Evolutionary conservation across 2,329 filamentous ascomycete species (phyloP), one percentile per base, ranked within the genome.

Genomic region (Ophiosphaerella korrae): DNA sequence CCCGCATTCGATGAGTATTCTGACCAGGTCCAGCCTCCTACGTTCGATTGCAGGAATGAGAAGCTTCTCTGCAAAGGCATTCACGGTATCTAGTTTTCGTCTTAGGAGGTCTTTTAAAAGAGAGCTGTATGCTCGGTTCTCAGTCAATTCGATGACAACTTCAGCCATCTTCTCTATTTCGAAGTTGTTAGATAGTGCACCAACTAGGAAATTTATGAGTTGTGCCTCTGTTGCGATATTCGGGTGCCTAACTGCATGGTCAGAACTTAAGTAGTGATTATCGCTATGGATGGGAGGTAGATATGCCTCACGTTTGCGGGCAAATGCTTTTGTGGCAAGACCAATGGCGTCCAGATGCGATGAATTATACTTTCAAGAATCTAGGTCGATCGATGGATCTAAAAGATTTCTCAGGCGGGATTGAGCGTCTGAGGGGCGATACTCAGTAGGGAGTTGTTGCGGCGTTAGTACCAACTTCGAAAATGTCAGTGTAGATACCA

Each of bases 1-100:
- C 9, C 50, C 50, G 38, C n/a, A 21, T 14, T 44, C 43, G 23
- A 56, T 9, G 3, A 56, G 36, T 9, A 53, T 24, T 26, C 32
- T 13, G 5, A 56, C 16, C 7, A 56, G 14, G 12, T 31, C 7
- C 2, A 39, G 11, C 12, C 48, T 45, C 16, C 16, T 21, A 2
- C 23, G 7, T 26, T 32, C 3, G 6, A 42, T 36, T 13, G 53
- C 49, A 26, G 39, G 45, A 21, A 40, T n/a, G n/a, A 50, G 34
- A 29, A 55, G 44, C 16, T 55, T 48, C 35, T 55, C 52, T 5
- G 42, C 41, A n/a, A 48, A 48, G 3, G 48, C 48, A n/a, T 41
- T 29, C 13, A 40, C 32, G 5, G 32, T 40, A 4, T 42, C 16
- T 3, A 46, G 23, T 6, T 34, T 31, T 18, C 45, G 44, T 29